phyloP scores from a whole-genome alignment of 116 monocot genomes.

The Phalaenopsis hybrid region DNA sequence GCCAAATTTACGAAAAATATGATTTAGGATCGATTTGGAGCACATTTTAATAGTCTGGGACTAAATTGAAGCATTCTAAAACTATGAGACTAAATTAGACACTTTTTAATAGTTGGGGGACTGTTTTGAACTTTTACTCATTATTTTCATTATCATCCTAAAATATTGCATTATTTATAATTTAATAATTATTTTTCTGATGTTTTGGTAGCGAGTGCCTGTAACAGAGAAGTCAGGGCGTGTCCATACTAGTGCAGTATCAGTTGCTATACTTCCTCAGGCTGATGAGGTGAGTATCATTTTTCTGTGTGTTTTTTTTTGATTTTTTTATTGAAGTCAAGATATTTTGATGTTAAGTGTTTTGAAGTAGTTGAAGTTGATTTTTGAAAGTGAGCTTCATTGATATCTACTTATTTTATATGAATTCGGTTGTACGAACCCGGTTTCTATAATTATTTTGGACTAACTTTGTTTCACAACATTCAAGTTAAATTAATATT shows the following conservation, averaged over 20 bases:
- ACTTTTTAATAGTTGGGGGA: too few relatives aligned
- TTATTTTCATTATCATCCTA: background rate
- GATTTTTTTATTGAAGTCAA: background rate
- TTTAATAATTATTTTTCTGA: background rate
- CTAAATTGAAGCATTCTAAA: too few relatives aligned
- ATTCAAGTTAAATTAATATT: background rate
- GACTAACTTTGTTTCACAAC: background rate
- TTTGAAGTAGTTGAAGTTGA: background rate
- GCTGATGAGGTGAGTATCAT: constrained; percentile 67
- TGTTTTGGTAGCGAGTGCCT: constrained; percentile 73
- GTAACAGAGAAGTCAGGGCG: constrained; percentile 93
- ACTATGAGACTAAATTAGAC: too few relatives aligned
- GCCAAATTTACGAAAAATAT: too few relatives aligned
- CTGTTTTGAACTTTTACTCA: too few relatives aligned
- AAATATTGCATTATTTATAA: background rate
- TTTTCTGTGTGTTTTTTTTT: background rate
- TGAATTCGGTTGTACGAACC: background rate
- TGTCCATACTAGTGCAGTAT: constrained; percentile 96
- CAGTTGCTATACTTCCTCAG: constrained; percentile 97
- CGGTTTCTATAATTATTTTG: background rate
- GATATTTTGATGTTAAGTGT: background rate
- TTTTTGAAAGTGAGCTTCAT: background rate
- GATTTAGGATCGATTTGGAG: too few relatives aligned
- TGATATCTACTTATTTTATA: background rate
- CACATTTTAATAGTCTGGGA: too few relatives aligned